A percentile compares a stretch with the other conserved stretches of the same genome.
These are phyloP conservation scores for Thermochaetoides thermophila DNA, from an alignment of 495 filamentous ascomycete species.

Conservation along the genomic window DNA sequence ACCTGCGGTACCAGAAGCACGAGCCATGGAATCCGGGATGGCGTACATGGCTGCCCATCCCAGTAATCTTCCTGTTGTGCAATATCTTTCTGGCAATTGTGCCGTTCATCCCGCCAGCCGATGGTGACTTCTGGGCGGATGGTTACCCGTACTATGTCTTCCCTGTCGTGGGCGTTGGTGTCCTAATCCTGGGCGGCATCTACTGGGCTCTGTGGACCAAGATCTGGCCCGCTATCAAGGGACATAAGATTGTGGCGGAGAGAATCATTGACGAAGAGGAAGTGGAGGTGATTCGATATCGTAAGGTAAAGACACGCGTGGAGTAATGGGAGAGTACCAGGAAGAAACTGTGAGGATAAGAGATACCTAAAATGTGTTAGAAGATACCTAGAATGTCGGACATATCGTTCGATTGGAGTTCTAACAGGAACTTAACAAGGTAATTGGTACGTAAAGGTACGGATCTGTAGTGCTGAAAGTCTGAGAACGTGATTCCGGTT, in stretches of 20 bases:
- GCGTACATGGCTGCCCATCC: conserved; percentile 31
- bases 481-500: no score
- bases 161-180: conserved; percentile 35
- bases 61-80: conserved; percentile 31
- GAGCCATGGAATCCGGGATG: conserved; percentile 30
- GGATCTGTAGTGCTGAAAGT: no score
- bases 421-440: no score
- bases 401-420: no score
- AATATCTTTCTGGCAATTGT: conserved; percentile 36
- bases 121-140: conserved; percentile 32
- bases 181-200: conserved; percentile 29
- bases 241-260: conserved; percentile 32
- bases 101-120: conserved; percentile 33
- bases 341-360: no score
- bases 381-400: no score
- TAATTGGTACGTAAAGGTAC: no score
- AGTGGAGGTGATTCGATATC: conserved; percentile 28
- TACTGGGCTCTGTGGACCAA: conserved; percentile 40
- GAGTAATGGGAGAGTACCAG: no score
- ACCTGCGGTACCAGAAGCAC: conserved; percentile 24
- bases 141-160: conserved; percentile 38
- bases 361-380: no score
- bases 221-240: conserved; percentile 32
- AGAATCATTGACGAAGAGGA: conserved; percentile 30
- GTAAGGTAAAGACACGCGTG: conserved; percentile 14